Percentiles rank a stretch among this genome's conserved stretches.
Conservation (phyloP, 495 filamentous ascomycete genomes). For the Aspergillus saccharolyticus region DNA sequence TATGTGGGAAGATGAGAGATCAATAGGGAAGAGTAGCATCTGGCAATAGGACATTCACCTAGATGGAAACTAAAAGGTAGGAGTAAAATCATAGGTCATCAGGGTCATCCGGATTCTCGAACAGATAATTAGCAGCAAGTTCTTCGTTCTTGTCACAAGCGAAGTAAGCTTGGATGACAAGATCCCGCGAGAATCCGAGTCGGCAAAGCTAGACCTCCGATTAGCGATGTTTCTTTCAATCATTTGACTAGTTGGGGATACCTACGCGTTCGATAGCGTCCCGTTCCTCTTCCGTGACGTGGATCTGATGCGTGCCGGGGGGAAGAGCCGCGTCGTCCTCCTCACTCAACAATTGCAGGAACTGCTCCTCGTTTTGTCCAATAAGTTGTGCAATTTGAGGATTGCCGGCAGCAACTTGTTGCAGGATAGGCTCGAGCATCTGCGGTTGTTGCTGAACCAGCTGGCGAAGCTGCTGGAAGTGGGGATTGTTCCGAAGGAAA, state of each 20-base stretch:
- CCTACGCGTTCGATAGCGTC: conserved; percentile 94
- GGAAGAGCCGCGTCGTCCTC: conserved; percentile 72
- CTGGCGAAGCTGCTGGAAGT: conserved; percentile 96
- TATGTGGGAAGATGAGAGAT: conserved; percentile 15
- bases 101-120: conserved; percentile 91
- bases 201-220: conserved; percentile 67
- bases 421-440: conserved; percentile 96
- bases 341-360: conserved; percentile 81
- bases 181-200: conserved; percentile 86
- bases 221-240: conserved; percentile 14
- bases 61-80: background rate
- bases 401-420: conserved; percentile 93
- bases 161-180: conserved; percentile 97
- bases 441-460: conserved; percentile 95
- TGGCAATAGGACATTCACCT: conserved; percentile 1
- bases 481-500: conserved; percentile 90
- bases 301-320: conserved; percentile 82
- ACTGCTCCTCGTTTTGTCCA: conserved; percentile 84
- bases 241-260: conserved; percentile 12
- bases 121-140: conserved; percentile 93
- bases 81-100: conserved; percentile 47
- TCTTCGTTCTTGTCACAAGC: conserved; percentile 99
- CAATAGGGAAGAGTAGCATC: conserved; percentile 7
- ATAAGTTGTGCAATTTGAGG: conserved; percentile 91
- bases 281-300: conserved; percentile 90